A percentile compares a stretch with the other conserved stretches of the same genome.
phyloP scores from a whole-genome alignment of 1,284 basidiomycete species.

The Cystobasidium sp. region DNA sequence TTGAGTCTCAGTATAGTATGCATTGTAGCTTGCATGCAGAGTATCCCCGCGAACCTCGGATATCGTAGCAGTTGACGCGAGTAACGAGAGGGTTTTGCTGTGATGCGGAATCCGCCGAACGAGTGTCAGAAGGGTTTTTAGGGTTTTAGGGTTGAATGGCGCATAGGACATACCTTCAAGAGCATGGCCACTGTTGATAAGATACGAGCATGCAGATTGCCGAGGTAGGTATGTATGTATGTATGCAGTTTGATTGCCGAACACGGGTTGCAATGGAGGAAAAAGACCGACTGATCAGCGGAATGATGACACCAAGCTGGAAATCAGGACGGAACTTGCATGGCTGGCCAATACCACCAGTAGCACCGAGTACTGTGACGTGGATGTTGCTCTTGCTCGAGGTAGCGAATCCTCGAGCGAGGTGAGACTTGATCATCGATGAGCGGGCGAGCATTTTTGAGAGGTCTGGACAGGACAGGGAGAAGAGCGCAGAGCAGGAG shows the following conservation, averaged over 20 bases:
- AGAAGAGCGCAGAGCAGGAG: not conserved
- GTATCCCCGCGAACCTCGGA: slow-evolving; percentile 79
- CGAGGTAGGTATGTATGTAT: not conserved
- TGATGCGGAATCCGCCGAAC: slow-evolving; percentile 37
- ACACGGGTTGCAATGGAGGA: not conserved
- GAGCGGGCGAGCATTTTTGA: slow-evolving; percentile 22
- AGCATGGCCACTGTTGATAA: slow-evolving; percentile 42
- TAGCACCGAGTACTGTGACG: slow-evolving; percentile 81
- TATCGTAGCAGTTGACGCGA: slow-evolving; percentile 74
- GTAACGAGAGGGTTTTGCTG: slow-evolving; percentile 83
- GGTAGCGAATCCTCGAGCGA: slow-evolving; percentile 73
- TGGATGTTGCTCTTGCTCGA: slow-evolving; percentile 71
- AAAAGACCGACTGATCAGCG: not conserved
- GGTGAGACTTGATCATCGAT: slow-evolving; percentile 30
- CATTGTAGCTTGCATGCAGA: slow-evolving; percentile 45
- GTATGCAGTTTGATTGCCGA: not conserved
- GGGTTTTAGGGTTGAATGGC: no score
- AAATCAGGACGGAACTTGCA: slow-evolving; percentile 4
- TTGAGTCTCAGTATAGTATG: no score
- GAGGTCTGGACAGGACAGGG: not conserved
- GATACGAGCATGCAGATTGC: not conserved
- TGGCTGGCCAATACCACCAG: slow-evolving; percentile 58
- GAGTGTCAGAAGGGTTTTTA: not conserved
- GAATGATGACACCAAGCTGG: not conserved
- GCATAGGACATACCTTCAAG: slow-evolving; percentile 30